Evolutionary conservation across 331 rosid species (phyloP), one percentile per base, ranked within the genome.

Genomic region (Telfairia occidentalis): DNA sequence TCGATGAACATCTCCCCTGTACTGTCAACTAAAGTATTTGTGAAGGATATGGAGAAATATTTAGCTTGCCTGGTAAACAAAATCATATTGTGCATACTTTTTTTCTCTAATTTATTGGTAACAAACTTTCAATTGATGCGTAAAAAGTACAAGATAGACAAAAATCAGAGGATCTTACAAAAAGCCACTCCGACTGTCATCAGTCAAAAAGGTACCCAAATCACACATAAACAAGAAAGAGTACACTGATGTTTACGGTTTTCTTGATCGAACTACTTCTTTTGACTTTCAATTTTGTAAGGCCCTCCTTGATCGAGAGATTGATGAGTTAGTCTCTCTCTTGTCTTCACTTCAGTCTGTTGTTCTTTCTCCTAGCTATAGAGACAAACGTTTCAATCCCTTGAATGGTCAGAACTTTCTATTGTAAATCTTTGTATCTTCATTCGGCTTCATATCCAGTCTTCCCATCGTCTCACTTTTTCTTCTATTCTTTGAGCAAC

Each of bases 1-100:
- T 61, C 92, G 88, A 86, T 90, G 98, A 80, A 91, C 92, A 48
- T 79, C 84, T 34, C 87, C 82, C 81, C 98, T 92, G 71, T 53
- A 81, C 0, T 35, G 43, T 8, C 61, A 49, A 34, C 53, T 40
- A 42, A 71, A 67, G 65, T 76, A 4, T 46, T 48, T 35, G 10
- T 24, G 48, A 55, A 30, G 13, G 35, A 53, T 32, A 34, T 38
- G 45, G 4, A 50, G 10, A 58, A 40, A 73, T 24, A 72, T 15
- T 13, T 43, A 19, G 64, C 29, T 35, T 35, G 30, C 3, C 19
- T 15, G 38, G 46, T 38, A 63, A 21, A 42, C 29, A 42, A 24
- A 59, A 60, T 67, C 50, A 67, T 11, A 40, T 37, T 26, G 45
- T 63, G 70, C 7, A 18, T 5, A 28, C 29, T 4, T 59, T 58